Evolutionary conservation across 208 protist genomes (phyloP).

Genomic region (Leishmania aethiopica): DNA sequence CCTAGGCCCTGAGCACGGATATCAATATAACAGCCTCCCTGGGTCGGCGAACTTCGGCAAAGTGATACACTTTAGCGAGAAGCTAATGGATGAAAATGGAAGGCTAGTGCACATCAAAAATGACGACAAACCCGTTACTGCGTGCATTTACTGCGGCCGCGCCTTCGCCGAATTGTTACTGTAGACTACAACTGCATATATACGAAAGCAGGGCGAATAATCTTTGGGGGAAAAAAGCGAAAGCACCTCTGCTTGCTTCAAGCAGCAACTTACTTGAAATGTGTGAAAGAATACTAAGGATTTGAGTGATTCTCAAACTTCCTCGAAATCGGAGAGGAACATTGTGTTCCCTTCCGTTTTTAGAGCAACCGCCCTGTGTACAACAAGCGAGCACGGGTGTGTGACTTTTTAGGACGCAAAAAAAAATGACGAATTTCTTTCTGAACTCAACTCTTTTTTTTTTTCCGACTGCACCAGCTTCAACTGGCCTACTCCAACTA

Average conservation of each 20-base stretch:
- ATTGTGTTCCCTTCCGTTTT: not conserved
- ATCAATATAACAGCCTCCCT: constrained; percentile 88
- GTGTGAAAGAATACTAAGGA: not conserved
- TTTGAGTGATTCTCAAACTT: no score
- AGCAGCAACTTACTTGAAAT: not conserved
- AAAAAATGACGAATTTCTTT: constrained; percentile 11
- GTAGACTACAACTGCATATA: not conserved
- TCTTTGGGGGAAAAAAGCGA: not conserved
- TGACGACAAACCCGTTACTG: constrained; percentile 47
- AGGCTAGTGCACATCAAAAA: constrained; percentile 51
- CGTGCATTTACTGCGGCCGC: constrained; percentile 79
- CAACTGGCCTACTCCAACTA: not conserved
- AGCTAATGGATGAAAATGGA: constrained; percentile 50
- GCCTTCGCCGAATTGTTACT: constrained; percentile 2
- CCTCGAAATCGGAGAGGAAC: not conserved
- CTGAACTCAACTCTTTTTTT: not conserved
- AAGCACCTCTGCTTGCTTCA: not conserved
- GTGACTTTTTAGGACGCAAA: not conserved
- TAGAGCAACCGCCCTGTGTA: not conserved
- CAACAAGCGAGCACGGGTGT: not conserved
- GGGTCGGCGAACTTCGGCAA: constrained; percentile 75
- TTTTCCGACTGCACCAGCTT: not conserved
- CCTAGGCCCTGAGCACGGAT: constrained; percentile 77
- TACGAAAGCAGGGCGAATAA: no score
- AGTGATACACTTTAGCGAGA: constrained; percentile 74